These are phyloP conservation scores for Suillus luteus DNA, from an alignment of 768 basidiomycete species.

Conservation along the genomic window DNA sequence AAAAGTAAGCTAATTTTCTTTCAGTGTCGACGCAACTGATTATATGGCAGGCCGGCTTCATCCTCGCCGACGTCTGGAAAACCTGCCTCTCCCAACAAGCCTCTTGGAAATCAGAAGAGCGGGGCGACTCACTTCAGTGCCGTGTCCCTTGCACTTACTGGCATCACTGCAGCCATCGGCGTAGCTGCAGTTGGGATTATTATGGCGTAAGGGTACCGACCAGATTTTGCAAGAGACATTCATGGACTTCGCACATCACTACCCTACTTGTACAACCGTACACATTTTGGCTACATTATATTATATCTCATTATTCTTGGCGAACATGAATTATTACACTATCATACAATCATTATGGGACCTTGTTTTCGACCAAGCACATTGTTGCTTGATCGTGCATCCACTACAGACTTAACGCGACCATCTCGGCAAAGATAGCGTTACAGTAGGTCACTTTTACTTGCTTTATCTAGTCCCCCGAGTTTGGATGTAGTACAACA, in stretches of 20 bases:
- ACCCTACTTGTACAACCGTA: background rate
- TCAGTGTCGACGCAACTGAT: slow-evolving; percentile 2
- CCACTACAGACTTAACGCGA: background rate
- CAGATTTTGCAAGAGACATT: slow-evolving; percentile 10
- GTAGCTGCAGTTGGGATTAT: slow-evolving; percentile 26
- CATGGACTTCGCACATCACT: slow-evolving; percentile 8
- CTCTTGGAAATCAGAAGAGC: slow-evolving; percentile 37
- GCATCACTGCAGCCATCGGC: slow-evolving; percentile 26
- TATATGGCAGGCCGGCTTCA: slow-evolving; percentile 13
- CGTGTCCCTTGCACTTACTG: slow-evolving; percentile 25
- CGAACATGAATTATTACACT: background rate
- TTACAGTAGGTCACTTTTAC: background rate
- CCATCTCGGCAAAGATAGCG: background rate
- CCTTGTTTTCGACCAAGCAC: background rate
- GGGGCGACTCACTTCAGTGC: slow-evolving; percentile 29
- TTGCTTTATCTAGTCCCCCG: background rate
- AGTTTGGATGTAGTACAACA: background rate
- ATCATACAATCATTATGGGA: background rate
- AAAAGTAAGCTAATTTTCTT: slow-evolving; percentile 13
- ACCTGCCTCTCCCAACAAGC: slow-evolving; percentile 21
- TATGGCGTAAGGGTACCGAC: slow-evolving; percentile 16
- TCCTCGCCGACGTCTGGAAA: slow-evolving; percentile 10
- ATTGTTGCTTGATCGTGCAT: background rate
- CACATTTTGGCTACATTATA: background rate
- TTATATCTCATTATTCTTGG: slow-evolving; percentile 8